phyloP scores from a whole-genome alignment of 2,329 filamentous ascomycete genomes.

The Chalara sp. region DNA sequence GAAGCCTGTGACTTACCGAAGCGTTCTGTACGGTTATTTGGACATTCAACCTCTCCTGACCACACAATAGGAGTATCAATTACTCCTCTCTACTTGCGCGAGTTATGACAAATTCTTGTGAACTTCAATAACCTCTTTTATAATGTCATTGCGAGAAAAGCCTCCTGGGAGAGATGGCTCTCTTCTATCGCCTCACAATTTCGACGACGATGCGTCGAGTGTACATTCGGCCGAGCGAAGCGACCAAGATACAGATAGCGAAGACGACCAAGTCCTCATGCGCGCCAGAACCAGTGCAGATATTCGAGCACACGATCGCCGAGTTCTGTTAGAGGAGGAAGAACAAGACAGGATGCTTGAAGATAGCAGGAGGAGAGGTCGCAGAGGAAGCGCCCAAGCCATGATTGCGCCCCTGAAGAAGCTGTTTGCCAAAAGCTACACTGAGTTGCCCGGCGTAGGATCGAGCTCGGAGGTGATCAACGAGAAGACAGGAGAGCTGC shows the following conservation, averaged over 20 bases:
- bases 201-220: conserved; percentile 51
- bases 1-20: too few relatives aligned
- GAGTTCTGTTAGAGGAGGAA: conserved; percentile 70
- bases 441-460: conserved; percentile 19
- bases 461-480: not conserved
- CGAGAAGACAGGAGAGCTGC: conserved; percentile 2
- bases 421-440: conserved; percentile 23
- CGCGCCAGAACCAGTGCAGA: conserved; percentile 63
- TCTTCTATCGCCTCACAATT: conserved; percentile 22
- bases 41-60: too few relatives aligned
- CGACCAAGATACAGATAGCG: conserved; percentile 70
- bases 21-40: too few relatives aligned
- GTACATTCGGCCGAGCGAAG: conserved; percentile 50
- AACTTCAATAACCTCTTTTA: not conserved
- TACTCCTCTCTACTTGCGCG: not conserved
- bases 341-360: conserved; percentile 57
- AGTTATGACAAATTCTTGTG: not conserved
- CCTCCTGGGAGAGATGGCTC: conserved; percentile 12
- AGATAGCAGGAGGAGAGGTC: conserved; percentile 39
- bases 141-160: conserved; percentile 5
- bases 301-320: conserved; percentile 60
- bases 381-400: conserved; percentile 19
- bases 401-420: conserved; percentile 33
- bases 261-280: conserved; percentile 63
- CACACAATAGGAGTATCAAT: not conserved